A percentile compares a stretch with the other conserved stretches of the same genome.
phyloP scores from a whole-genome alignment of 2,329 filamentous ascomycete genomes.

The Cordyceps farinosa region DNA sequence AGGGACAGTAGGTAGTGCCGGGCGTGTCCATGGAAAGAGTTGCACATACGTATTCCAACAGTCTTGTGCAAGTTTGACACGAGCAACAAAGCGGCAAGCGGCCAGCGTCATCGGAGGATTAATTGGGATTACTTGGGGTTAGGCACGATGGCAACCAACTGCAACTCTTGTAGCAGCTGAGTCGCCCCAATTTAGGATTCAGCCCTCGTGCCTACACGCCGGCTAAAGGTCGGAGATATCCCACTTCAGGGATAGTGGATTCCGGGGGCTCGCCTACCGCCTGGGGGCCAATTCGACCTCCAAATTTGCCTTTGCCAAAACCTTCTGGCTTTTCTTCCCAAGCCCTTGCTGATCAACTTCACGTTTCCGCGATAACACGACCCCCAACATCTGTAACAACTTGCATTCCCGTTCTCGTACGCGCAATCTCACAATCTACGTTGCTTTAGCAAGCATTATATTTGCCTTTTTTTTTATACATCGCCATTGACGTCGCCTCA shows the following conservation, averaged over 20 bases:
- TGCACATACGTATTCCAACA: background rate
- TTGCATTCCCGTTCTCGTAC: slow-evolving; percentile 11
- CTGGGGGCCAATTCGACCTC: slow-evolving; percentile 22
- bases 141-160: background rate
- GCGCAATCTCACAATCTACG: slow-evolving; percentile 13
- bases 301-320: slow-evolving; percentile 32
- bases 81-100: background rate
- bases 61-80: background rate
- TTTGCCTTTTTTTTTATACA: slow-evolving; percentile 13
- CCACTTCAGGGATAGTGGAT: slow-evolving; percentile 20
- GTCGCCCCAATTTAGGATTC: slow-evolving; percentile 29
- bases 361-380: slow-evolving; percentile 25
- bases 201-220: slow-evolving; percentile 30
- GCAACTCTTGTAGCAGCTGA: background rate
- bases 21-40: too few species aligned
- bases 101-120: background rate
- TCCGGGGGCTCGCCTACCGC: slow-evolving; percentile 13
- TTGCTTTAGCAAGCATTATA: slow-evolving; percentile 18
- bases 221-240: slow-evolving; percentile 30
- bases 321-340: slow-evolving; percentile 33
- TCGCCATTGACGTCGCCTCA: slow-evolving; percentile 9
- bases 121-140: background rate
- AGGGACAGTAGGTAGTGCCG: too few species aligned
- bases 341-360: slow-evolving; percentile 13
- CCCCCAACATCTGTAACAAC: slow-evolving; percentile 23